These are phyloP conservation scores for Peronosclerospora sorghi DNA, from an alignment of 352 stramenopile species.

Conservation along the genomic window DNA sequence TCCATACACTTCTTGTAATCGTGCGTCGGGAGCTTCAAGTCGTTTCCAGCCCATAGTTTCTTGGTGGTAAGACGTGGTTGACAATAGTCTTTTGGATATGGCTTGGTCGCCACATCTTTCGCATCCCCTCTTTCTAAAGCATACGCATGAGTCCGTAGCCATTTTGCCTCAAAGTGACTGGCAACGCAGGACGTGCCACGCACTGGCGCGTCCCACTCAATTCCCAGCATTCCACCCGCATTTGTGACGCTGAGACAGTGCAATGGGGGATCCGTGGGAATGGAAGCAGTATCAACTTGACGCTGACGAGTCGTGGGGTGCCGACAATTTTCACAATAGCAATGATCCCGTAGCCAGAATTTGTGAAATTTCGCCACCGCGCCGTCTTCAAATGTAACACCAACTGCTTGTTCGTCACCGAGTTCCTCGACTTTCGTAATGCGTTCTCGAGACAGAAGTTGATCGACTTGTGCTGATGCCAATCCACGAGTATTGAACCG, in stretches of 20 bases:
- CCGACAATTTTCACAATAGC: conserved; percentile 47
- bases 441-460: too few relatives aligned
- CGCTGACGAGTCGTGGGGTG: conserved; percentile 68
- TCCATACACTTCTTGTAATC: conserved; percentile 30
- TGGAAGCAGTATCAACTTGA: conserved; percentile 64
- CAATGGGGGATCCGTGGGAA: too few relatives aligned
- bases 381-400: conserved; percentile 67
- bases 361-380: conserved; percentile 75
- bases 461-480: too few relatives aligned
- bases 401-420: conserved; percentile 34
- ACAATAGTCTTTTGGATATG: conserved; percentile 47
- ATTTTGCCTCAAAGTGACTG: conserved; percentile 60
- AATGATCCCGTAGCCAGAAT: conserved; percentile 80
- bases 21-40: conserved; percentile 38
- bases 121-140: conserved; percentile 20
- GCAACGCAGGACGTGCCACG: too few relatives aligned
- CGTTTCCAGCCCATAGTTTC: conserved; percentile 36
- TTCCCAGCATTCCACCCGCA: conserved; percentile 24
- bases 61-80: conserved; percentile 42
- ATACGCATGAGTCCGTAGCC: conserved; percentile 70
- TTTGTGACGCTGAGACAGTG: conserved; percentile 28
- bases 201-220: conserved; percentile 47
- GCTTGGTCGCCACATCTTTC: conserved; percentile 3
- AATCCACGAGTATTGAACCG: too few relatives aligned
- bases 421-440: conserved; percentile 43